A percentile compares a stretch with the other conserved stretches of the same genome.
phyloP scores from a whole-genome alignment of 2,329 filamentous ascomycete genomes.

The Chaetomium olivaceum region DNA sequence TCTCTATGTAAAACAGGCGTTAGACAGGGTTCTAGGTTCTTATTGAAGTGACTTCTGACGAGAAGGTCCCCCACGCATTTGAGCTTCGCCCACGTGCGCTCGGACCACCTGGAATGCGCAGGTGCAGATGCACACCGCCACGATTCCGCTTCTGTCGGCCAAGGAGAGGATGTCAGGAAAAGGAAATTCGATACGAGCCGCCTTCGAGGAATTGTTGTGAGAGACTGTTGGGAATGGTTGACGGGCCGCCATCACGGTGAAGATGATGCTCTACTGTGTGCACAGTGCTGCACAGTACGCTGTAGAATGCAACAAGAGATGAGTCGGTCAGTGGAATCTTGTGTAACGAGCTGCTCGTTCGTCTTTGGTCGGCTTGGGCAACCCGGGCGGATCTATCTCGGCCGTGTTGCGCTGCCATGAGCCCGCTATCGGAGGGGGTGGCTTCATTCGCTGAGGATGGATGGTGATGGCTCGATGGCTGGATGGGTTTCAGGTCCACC shows the following conservation, averaged over 20 bases:
- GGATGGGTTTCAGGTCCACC: background rate
- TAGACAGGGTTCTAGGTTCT: background rate
- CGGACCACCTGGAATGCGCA: background rate
- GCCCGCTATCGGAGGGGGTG: slow-evolving; percentile 1
- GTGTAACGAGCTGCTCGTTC: background rate
- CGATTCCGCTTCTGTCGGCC: background rate
- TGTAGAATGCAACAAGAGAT: background rate
- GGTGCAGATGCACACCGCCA: slow-evolving; percentile 11
- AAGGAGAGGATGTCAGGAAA: background rate
- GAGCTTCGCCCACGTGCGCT: background rate
- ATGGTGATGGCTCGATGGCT: background rate
- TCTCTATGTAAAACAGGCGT: background rate
- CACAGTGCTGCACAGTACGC: background rate
- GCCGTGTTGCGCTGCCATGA: background rate
- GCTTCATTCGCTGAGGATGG: background rate
- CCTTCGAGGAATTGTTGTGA: background rate
- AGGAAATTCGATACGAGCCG: background rate
- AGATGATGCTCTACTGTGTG: background rate
- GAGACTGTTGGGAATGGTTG: background rate
- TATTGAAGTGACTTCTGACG: background rate
- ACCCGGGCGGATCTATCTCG: slow-evolving; percentile 7
- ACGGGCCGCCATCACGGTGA: background rate
- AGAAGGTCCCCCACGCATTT: background rate
- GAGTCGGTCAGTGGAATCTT: background rate
- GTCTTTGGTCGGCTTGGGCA: background rate